A percentile compares a stretch with the other conserved stretches of the same genome.
phyloP scores from a whole-genome alignment of 805 yeast genomes.

The Wickerhamomyces xylosicus region DNA sequence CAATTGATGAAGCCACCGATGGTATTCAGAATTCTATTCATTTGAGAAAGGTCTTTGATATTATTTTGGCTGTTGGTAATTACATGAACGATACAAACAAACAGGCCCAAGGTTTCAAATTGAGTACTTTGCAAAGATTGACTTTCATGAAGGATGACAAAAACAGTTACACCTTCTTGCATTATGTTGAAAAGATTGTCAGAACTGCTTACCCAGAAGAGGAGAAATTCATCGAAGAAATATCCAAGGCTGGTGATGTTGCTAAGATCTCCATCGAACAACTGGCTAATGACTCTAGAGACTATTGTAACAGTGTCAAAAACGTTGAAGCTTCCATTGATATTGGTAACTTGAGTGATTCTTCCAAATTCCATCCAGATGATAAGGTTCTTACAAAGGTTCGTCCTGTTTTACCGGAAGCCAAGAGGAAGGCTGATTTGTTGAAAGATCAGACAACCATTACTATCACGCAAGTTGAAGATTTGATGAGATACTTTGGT shows the following conservation, averaged over 20 bases:
- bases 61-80: slow-evolving; percentile 66
- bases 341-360: slow-evolving; percentile 56
- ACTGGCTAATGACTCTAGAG: slow-evolving; percentile 47
- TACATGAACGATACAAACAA: slow-evolving; percentile 68
- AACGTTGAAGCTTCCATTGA: slow-evolving; percentile 44
- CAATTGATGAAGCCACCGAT: slow-evolving; percentile 49
- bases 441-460: slow-evolving; percentile 39
- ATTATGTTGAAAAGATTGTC: slow-evolving; percentile 63
- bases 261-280: slow-evolving; percentile 57
- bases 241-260: slow-evolving; percentile 39
- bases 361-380: slow-evolving; percentile 51
- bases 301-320: slow-evolving; percentile 38
- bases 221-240: slow-evolving; percentile 50
- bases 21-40: slow-evolving; percentile 41
- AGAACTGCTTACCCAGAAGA: slow-evolving; percentile 57
- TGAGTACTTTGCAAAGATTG: slow-evolving; percentile 58
- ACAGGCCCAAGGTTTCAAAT: slow-evolving; percentile 59
- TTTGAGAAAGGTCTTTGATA: slow-evolving; percentile 47
- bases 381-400: slow-evolving; percentile 50
- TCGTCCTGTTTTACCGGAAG: slow-evolving; percentile 41
- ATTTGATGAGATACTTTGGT: slow-evolving; percentile 60
- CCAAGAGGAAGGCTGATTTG: slow-evolving; percentile 39
- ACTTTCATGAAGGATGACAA: slow-evolving; percentile 59
- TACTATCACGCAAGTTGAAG: slow-evolving; percentile 43
- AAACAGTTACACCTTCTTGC: slow-evolving; percentile 61